A percentile compares a stretch with the other conserved stretches of the same genome.
These are phyloP conservation scores for Mycena sanguinolenta DNA, from an alignment of 768 basidiomycete species.

Conservation along the genomic window DNA sequence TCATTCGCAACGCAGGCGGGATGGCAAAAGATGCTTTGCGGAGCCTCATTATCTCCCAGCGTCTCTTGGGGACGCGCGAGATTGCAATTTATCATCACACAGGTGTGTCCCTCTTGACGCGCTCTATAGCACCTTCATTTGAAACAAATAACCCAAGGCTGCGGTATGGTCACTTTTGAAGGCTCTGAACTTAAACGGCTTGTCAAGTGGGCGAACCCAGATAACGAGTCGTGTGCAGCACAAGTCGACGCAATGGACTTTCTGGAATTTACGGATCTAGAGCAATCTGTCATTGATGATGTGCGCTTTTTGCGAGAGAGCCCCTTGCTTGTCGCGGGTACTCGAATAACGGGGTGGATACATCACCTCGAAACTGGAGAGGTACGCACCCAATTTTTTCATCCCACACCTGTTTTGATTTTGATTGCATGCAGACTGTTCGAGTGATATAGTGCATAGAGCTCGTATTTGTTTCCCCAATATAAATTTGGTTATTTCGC, in stretches of 20 bases:
- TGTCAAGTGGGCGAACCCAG: constrained; percentile 61
- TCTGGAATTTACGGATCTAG: constrained; percentile 64
- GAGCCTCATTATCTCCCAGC: constrained; percentile 78
- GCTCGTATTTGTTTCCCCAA: not conserved
- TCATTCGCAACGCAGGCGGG: constrained; percentile 83
- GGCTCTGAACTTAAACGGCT: constrained; percentile 61
- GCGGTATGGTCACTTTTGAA: constrained; percentile 79
- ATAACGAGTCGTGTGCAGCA: constrained; percentile 39
- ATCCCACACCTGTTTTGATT: not conserved
- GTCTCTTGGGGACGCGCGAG: constrained; percentile 77
- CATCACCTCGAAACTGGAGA: constrained; percentile 75
- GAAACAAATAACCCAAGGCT: constrained; percentile 39
- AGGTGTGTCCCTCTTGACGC: constrained; percentile 32
- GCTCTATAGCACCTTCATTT: too few relatives aligned
- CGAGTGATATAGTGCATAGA: constrained; percentile 31
- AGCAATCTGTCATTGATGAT: constrained; percentile 69
- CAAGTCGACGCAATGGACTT: constrained; percentile 65
- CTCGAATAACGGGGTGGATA: constrained; percentile 74
- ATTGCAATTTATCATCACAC: constrained; percentile 80
- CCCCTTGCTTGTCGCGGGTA: constrained; percentile 67
- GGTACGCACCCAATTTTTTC: constrained; percentile 48
- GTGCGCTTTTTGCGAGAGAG: constrained; percentile 69
- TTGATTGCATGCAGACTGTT: constrained; percentile 25
- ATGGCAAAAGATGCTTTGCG: constrained; percentile 73
- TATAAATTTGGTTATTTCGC: not conserved